Base-by-base conservation (phyloP, 306 rosid genomes). In the Arachis stenosperma region DNA sequence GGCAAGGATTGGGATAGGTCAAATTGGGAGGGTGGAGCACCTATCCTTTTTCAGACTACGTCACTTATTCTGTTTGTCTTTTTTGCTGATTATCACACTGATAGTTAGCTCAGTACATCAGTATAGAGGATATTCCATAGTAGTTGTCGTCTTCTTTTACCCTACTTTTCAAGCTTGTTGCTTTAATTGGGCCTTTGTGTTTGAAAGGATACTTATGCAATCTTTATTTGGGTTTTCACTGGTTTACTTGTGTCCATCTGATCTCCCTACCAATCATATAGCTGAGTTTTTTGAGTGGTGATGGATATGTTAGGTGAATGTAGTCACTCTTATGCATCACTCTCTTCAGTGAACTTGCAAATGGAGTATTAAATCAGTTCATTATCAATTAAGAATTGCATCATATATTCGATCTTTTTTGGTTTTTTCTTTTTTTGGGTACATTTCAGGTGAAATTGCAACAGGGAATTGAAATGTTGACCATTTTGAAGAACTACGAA, bases 381-480 rank as follows among this genome's bases (percentile, higher is more conserved):
- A 42, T 54, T 11, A 47, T 10, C 65, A 27, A 41, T 8, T 48
- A 41, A 51, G 65, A 61, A 2, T 52, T 53, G 63, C 56, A 36
- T 66, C 22, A 48, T 40, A 33, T 55, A 50, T 70, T 48, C 67
- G 41, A 42, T 50, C 52, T 69, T 40, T 14, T 65, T 76, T 67
- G 46, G 33, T 50, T 14, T 27, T n/a, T 80, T 42, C 42, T 50
- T 77, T 62, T 58, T 51, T 56, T 76, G 74, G 40, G 50, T 73
- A 71, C 65, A 52, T 71, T 69, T 61, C 92, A 91, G 97, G 97
- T 88, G 67, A 87, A 88, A 66, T 74, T 85, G 78, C 90, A 79
- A 77, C 94, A 88, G 54, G 97, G 97, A 51, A 81, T 82, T 75
- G 97, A 88, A 86, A 87, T 91, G 83, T 70, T 91, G 81, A 82